phyloP scores from a whole-genome alignment of 2,329 filamentous ascomycete genomes.

The Trichoderma atroviride region DNA sequence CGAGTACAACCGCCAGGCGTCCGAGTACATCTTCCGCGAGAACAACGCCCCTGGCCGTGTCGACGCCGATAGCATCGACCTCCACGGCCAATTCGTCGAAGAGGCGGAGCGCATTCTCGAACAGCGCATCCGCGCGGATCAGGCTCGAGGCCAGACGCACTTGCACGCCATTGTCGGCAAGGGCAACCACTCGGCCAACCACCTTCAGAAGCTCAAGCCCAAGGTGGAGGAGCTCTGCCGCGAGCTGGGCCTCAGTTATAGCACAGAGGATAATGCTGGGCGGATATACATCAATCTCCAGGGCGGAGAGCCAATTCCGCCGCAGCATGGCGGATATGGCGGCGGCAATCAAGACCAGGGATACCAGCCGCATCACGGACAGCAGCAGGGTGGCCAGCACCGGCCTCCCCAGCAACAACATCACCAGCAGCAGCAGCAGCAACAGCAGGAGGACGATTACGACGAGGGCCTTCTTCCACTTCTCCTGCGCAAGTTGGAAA shows the following conservation, averaged over 20 bases:
- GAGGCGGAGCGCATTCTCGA: conserved; percentile 92
- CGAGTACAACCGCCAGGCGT: conserved; percentile 85
- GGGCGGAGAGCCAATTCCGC: conserved; percentile 64
- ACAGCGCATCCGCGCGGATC: conserved; percentile 78
- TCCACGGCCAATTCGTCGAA: conserved; percentile 93
- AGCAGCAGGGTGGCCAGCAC: conserved; percentile 42
- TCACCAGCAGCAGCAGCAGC: conserved; percentile 43
- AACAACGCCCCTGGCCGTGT: conserved; percentile 83
- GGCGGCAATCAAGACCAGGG: conserved; percentile 38
- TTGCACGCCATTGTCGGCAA: conserved; percentile 96
- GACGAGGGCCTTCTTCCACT: conserved; percentile 62
- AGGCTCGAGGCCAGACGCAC: conserved; percentile 72
- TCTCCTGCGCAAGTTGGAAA: conserved; percentile 66
- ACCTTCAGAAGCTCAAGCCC: conserved; percentile 95
- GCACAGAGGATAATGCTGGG: conserved; percentile 86
- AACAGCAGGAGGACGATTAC: conserved; percentile 56
- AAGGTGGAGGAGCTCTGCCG: conserved; percentile 84
- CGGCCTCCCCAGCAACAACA: conserved; percentile 32
- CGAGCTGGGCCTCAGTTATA: conserved; percentile 79
- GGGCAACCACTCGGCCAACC: conserved; percentile 80
- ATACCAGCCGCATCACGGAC: conserved; percentile 33
- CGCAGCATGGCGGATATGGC: conserved; percentile 43
- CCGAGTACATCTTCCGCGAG: conserved; percentile 91
- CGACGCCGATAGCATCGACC: conserved; percentile 80
- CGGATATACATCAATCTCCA: conserved; percentile 85